A percentile compares a stretch with the other conserved stretches of the same genome.
Conservation (phyloP, 768 basidiomycete genomes). For the Collybiopsis luxurians region DNA sequence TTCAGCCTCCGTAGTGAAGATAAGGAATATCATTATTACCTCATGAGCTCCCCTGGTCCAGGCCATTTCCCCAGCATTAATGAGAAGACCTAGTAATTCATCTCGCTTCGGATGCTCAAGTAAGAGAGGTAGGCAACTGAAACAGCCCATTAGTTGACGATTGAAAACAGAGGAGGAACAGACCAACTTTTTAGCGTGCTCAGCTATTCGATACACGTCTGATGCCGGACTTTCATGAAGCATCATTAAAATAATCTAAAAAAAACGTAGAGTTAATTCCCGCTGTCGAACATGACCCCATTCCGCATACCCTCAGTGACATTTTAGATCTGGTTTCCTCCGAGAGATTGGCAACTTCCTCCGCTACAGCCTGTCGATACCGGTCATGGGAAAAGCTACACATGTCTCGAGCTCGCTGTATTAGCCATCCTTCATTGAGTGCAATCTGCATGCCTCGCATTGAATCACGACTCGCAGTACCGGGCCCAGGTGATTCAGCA, state of each 20-base stretch:
- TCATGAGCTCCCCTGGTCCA: slow-evolving; percentile 75
- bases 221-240: slow-evolving; percentile 51
- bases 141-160: background rate
- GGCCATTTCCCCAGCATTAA: slow-evolving; percentile 70
- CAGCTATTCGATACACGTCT: slow-evolving; percentile 68
- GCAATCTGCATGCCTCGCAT: slow-evolving; percentile 69
- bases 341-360: slow-evolving; percentile 51
- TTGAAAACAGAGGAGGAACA: background rate
- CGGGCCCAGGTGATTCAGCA: slow-evolving; percentile 38
- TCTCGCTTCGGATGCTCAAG: slow-evolving; percentile 60
- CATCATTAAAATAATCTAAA: slow-evolving; percentile 69
- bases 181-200: slow-evolving; percentile 61
- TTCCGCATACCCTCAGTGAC: slow-evolving; percentile 56
- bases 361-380: slow-evolving; percentile 70
- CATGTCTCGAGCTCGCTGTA: slow-evolving; percentile 72
- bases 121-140: slow-evolving; percentile 60
- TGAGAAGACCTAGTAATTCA: slow-evolving; percentile 56
- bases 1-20: background rate
- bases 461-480: slow-evolving; percentile 47
- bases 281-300: background rate
- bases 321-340: slow-evolving; percentile 55
- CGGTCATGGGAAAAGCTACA: slow-evolving; percentile 74
- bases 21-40: slow-evolving; percentile 29
- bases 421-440: slow-evolving; percentile 71
- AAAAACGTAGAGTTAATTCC: slow-evolving; percentile 6